Conservation (phyloP, 108 stramenopile species). For the Mayamaea pseudoterrestris region DNA sequence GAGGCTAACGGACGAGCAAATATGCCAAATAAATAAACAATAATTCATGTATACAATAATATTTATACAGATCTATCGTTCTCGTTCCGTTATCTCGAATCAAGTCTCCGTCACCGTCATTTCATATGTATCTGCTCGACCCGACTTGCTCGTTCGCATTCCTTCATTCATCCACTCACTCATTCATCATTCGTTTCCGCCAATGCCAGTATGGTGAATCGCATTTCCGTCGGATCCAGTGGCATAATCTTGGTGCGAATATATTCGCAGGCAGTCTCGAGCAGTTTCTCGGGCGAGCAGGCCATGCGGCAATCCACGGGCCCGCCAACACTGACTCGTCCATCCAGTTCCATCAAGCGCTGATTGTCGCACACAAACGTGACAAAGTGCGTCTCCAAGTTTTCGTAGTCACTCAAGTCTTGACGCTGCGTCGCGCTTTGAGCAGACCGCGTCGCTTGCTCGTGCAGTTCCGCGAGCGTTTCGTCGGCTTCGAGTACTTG, state of each 20-base stretch:
- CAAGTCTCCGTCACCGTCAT: no score
- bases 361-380: slow-evolving; percentile 60
- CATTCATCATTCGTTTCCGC: slow-evolving; percentile 8
- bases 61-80: no score
- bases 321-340: slow-evolving; percentile 66
- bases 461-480: slow-evolving; percentile 44
- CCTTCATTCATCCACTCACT: slow-evolving; percentile 1
- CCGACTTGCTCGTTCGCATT: no score
- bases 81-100: no score
- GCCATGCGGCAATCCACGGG: slow-evolving; percentile 56
- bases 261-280: slow-evolving; percentile 34
- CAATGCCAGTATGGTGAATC: slow-evolving; percentile 64
- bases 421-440: slow-evolving; percentile 33
- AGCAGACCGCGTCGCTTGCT: slow-evolving; percentile 30
- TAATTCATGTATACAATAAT: no score
- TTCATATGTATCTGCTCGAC: no score
- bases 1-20: no score
- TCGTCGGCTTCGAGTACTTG: slow-evolving; percentile 41
- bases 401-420: slow-evolving; percentile 26
- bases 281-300: slow-evolving; percentile 25
- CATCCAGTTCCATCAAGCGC: slow-evolving; percentile 84
- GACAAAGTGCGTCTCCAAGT: slow-evolving; percentile 73
- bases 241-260: slow-evolving; percentile 55
- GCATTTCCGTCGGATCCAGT: slow-evolving; percentile 41
- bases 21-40: no score